These are phyloP conservation scores for Penicillium sp. DNA, from an alignment of 2,329 filamentous ascomycete genomes.

Conservation along the genomic window DNA sequence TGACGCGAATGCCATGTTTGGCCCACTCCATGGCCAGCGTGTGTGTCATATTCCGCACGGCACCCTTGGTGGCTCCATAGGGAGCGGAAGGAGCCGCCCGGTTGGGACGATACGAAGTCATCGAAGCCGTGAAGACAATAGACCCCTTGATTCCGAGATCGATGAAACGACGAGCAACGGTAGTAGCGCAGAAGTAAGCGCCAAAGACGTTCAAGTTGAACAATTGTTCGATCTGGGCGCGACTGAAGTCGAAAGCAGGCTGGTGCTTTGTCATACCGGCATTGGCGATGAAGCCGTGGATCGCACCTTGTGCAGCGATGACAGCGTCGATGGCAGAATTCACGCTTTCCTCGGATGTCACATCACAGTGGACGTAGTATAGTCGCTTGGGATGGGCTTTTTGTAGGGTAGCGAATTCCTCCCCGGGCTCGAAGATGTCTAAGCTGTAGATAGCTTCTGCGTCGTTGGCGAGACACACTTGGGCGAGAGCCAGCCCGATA, in stretches of 20 bases:
- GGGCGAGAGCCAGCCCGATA: slow-evolving; percentile 43
- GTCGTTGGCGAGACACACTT: slow-evolving; percentile 41
- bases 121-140: slow-evolving; percentile 42
- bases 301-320: neutral
- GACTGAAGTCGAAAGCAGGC: slow-evolving; percentile 39
- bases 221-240: slow-evolving; percentile 34
- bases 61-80: slow-evolving; percentile 42
- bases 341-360: slow-evolving; percentile 38
- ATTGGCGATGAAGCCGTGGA: neutral
- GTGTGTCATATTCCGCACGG: slow-evolving; percentile 26
- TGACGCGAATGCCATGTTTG: slow-evolving; percentile 34
- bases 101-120: slow-evolving; percentile 45
- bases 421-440: slow-evolving; percentile 33
- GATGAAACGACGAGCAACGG: slow-evolving; percentile 32
- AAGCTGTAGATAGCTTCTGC: slow-evolving; percentile 37
- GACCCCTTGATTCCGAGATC: slow-evolving; percentile 33
- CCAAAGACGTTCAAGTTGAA: slow-evolving; percentile 40
- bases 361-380: slow-evolving; percentile 41
- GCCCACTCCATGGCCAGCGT: slow-evolving; percentile 44
- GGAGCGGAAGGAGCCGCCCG: slow-evolving; percentile 47
- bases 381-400: slow-evolving; percentile 37
- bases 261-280: slow-evolving; percentile 40
- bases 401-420: slow-evolving; percentile 30
- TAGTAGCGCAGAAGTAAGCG: slow-evolving; percentile 26
- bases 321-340: neutral